A percentile compares a stretch with the other conserved stretches of the same genome.
phyloP scores from a whole-genome alignment of 2,329 filamentous ascomycete species.

The Ceratocystis cubensis region DNA sequence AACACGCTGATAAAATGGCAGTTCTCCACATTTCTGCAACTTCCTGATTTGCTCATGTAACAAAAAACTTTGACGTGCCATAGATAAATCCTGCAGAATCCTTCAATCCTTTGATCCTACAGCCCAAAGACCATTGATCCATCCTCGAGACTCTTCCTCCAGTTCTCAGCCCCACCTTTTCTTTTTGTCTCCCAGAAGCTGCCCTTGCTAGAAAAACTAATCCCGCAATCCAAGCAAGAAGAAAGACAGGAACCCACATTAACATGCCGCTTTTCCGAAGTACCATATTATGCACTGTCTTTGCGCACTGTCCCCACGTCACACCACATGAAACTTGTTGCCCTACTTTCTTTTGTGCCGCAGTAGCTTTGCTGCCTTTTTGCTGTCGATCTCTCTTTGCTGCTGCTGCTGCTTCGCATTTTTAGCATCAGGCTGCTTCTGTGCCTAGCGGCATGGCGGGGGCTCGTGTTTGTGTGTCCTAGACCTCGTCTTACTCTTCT shows the following conservation, averaged over 20 bases:
- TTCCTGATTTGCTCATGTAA: background rate
- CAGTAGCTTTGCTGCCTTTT: no score
- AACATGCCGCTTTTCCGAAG: slow-evolving; percentile 10
- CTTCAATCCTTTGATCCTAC: background rate
- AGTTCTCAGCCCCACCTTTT: background rate
- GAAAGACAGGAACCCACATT: background rate
- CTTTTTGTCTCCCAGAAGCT: background rate
- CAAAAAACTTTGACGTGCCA: slow-evolving; percentile 6
- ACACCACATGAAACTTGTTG: slow-evolving; percentile 5
- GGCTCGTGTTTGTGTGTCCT: no score
- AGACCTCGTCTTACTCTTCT: no score
- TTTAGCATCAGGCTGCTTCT: no score
- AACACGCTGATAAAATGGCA: background rate
- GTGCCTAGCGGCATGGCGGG: no score
- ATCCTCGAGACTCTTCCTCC: background rate
- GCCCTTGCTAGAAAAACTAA: background rate
- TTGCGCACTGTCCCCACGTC: background rate
- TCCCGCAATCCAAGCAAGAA: background rate
- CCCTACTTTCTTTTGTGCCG: no score
- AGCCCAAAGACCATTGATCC: background rate
- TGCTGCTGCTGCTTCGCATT: background rate
- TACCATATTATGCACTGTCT: background rate
- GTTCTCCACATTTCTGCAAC: slow-evolving; percentile 3
- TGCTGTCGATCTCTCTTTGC: background rate
- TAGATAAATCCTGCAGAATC: background rate